Percentiles rank a stretch among this genome's conserved stretches.
Evolutionary conservation across 2,329 filamentous ascomycete species (phyloP).

Genomic region (Dendryphion nanum): DNA sequence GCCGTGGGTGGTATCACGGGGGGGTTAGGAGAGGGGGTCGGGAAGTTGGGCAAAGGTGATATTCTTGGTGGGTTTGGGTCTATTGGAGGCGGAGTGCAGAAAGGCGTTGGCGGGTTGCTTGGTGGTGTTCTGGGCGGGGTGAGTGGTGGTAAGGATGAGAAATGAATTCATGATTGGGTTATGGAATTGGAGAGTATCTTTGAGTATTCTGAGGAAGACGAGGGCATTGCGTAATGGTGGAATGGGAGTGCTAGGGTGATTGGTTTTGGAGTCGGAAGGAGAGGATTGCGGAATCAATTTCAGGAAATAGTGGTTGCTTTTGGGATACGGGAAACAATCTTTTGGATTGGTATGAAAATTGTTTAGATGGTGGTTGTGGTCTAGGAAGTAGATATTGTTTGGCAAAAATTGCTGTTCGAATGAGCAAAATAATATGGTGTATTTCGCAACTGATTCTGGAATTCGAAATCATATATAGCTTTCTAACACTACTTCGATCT

Average conservation of each 20-base stretch:
- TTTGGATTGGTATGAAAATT: neutral
- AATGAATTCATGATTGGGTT: constrained; percentile 1
- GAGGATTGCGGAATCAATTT: neutral
- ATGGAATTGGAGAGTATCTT: neutral
- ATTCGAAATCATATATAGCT: too few relatives aligned
- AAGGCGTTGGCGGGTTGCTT: constrained; percentile 37
- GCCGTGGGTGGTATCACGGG: constrained; percentile 42
- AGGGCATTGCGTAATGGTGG: too few relatives aligned
- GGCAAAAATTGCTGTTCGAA: too few relatives aligned
- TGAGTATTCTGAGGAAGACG: neutral
- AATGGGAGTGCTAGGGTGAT: too few relatives aligned
- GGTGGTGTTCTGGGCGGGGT: constrained; percentile 30
- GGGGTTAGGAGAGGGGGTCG: constrained; percentile 46
- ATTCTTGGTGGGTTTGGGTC: constrained; percentile 44
- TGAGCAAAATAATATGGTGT: too few relatives aligned
- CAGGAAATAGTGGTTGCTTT: neutral
- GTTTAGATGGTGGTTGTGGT: too few relatives aligned
- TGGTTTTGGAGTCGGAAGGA: neutral
- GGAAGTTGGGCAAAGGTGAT: constrained; percentile 46
- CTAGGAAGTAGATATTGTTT: too few relatives aligned
- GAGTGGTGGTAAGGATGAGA: constrained; percentile 19
- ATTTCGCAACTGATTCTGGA: too few relatives aligned
- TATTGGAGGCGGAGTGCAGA: constrained; percentile 42
- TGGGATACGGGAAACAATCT: neutral
- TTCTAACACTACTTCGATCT: too few relatives aligned